Base-by-base conservation (phyloP, 2,329 filamentous ascomycete species). In the Cadophora gregata region DNA sequence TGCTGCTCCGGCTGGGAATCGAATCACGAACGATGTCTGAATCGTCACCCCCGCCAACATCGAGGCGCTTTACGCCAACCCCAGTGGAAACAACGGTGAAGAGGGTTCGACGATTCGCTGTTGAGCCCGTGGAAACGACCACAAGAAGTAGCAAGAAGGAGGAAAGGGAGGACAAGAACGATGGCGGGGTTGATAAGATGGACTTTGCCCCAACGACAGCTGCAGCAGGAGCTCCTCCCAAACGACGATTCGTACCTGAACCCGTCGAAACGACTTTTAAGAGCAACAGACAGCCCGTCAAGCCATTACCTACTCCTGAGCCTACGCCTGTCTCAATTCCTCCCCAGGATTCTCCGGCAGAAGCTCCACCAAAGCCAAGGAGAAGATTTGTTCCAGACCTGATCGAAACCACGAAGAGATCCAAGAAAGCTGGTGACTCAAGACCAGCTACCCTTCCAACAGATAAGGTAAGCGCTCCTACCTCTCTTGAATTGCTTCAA, bases 341-440 rank as follows among this genome's bases (percentile, higher is more conserved):
- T 38, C 33, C 27, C 19, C 66, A 66, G 62, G 68, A 69, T 38
- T 48, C 70, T 74, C 75, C 67, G 69, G 72, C 68, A 73, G 66
- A 70, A 75, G 76, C 72, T 75, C 75, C 65, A 51, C 72, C 76
- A 16, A 79, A 69, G 59, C 70, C 65, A 24, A 71, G 70, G 72
- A 82, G 84, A 69, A 80, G 81, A 67, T 97, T 96, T 77, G 85
- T 89, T 33, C 93, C 93, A 14, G 90, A 95, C 74, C 82, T 97
- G 64, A 89, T 97, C 69, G 93, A 95, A 78, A 94, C 92, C 2
- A 90, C 90, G 4, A 87, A 88, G 73, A 85, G 93, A 62, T 88
- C 88, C 38, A 87, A 90, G 69, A 88, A 88, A 74, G 85, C 85
- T 19, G 88, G 88, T 24, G 90, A 93, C 72, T 78, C 83, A 0